Base-by-base conservation (phyloP, 805 yeast genomes). In the Kodamaea neixiangensis region DNA sequence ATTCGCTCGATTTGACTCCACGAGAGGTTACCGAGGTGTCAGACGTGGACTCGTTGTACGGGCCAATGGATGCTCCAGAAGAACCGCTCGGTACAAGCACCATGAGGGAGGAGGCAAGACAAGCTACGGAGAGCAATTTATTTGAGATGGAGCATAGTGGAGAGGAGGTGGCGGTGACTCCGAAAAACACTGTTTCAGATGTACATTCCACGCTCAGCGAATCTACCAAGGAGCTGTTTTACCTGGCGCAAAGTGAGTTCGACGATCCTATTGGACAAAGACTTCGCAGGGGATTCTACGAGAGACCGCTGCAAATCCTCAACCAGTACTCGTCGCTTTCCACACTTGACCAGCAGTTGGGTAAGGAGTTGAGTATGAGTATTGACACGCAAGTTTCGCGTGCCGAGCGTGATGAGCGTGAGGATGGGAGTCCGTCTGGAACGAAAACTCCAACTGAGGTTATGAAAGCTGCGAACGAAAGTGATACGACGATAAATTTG, bases 231-330 rank as follows among this genome's bases (percentile, higher is more conserved):
- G 40, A 35, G 10, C 47, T 44, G 47, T 44, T 44, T 48, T 54
- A 41, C 47, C 54, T 60, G 19, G 59, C 64, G 7, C 19, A 34
- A 47, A 47, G 51, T 46, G 47, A 49, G 18, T 17, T 48, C 15
- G 42, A 29, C 35, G 43, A 29, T 40, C 42, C 20, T 33, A n/a
- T n/a, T 48, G 15, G 22, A 44, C 35, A 35, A 35, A 41, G 37
- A 18, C 53, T 46, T n/a, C 39, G 52, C 10, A 35, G 40, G n/a
- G 40, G 40, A 35, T 47, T 59, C 19, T 62, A 53, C 47, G 31
- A 59, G 7, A 53, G 58, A 41, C 68, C 69, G 17, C 66, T 63
- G 66, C 66, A 63, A 39, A 61, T 64, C 2, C 54, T 65, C 35
- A 58, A 61, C 47, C 58, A 55, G 45, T 57, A 53, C 47, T 57